Evolutionary conservation across 2,329 filamentous ascomycete genomes (phyloP).

Genomic region (Trichoderma koningii): DNA sequence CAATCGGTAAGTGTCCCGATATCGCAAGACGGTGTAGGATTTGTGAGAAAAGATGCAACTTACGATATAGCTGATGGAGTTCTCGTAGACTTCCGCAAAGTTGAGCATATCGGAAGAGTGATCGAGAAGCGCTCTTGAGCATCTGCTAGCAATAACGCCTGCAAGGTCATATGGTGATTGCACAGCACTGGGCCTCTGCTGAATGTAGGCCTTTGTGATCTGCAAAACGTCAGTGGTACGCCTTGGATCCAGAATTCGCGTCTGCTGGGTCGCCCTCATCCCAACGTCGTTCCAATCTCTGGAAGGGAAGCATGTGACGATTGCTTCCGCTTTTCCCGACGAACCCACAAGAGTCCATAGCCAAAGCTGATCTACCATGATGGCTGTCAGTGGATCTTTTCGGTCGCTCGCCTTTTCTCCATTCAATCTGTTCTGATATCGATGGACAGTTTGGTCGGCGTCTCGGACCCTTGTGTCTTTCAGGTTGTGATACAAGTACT

Average conservation of each 20-base stretch:
- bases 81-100: conserved; percentile 1
- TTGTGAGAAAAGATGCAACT: background rate
- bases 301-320: background rate
- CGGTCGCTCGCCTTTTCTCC: background rate
- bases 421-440: background rate
- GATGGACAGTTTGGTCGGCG: background rate
- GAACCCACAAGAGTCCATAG: background rate
- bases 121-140: background rate
- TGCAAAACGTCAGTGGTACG: background rate
- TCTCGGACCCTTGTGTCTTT: background rate
- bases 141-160: background rate
- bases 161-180: conserved; percentile 13
- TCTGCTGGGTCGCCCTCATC: rapidly evolving
- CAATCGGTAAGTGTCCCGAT: too few relatives aligned
- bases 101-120: background rate
- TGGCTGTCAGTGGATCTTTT: background rate
- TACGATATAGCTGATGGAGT: background rate
- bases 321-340: background rate
- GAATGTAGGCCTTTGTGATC: background rate
- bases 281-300: conserved; percentile 7
- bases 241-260: background rate
- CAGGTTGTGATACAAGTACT: background rate
- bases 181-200: background rate
- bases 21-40: too few relatives aligned
- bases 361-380: conserved; percentile 16